Evolutionary conservation across 768 basidiomycete species (phyloP).

Genomic region (Amanita muscaria): DNA sequence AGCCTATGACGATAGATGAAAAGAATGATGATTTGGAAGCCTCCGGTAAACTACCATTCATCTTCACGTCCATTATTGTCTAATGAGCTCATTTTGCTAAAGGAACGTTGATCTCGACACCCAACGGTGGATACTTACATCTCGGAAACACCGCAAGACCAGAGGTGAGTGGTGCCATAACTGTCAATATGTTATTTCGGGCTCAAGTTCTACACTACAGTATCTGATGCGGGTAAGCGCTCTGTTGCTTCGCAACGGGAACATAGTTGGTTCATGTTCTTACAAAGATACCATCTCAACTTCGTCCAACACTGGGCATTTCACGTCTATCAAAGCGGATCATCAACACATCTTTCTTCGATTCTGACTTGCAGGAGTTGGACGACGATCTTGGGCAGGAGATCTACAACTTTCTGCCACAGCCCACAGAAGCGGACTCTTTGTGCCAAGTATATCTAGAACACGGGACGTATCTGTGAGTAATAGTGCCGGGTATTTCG

Average conservation of each 20-base stretch:
- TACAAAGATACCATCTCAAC: conserved; percentile 3
- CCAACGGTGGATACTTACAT: conserved; percentile 43
- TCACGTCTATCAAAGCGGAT: conserved; percentile 32
- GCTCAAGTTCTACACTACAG: conserved; percentile 49
- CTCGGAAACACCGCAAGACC: conserved; percentile 59
- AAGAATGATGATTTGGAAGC: conserved; percentile 36
- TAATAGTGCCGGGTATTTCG: conserved; percentile 5
- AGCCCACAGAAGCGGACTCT: conserved; percentile 47
- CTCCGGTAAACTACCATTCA: conserved; percentile 19
- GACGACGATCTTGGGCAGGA: conserved; percentile 31
- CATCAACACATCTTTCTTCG: conserved; percentile 23
- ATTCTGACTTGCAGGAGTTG: conserved; percentile 23
- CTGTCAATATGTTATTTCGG: not conserved
- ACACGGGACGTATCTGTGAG: conserved; percentile 50
- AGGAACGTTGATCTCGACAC: conserved; percentile 39
- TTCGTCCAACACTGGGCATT: not conserved
- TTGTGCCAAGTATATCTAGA: conserved; percentile 61
- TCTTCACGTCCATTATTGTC: not conserved
- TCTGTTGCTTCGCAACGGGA: not conserved
- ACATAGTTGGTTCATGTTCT: not conserved
- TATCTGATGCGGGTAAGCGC: conserved; percentile 47
- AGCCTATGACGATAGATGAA: conserved; percentile 13
- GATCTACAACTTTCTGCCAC: conserved; percentile 42
- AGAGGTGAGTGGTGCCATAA: conserved; percentile 35
- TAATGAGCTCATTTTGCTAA: conserved; percentile 33